These are phyloP conservation scores for Rhododendron henanense DNA, from an alignment of 148 eudicot species.

Conservation along the genomic window DNA sequence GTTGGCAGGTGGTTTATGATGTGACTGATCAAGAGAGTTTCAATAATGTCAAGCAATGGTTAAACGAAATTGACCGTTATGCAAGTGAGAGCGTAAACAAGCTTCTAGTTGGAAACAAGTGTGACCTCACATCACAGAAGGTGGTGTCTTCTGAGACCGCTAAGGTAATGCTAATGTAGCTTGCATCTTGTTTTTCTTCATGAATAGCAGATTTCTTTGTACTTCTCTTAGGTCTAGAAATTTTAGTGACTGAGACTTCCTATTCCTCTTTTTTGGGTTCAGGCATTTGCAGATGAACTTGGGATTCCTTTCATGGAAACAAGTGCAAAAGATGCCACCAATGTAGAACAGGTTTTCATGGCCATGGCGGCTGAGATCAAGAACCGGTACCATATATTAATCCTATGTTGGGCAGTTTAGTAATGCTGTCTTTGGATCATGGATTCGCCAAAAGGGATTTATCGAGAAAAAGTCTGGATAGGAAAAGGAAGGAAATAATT, in stretches of 20 bases:
- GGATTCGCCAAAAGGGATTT: neutral
- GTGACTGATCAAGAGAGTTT: conserved; percentile 58
- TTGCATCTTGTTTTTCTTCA: neutral
- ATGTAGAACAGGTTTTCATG: conserved; percentile 65
- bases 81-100: conserved; percentile 59
- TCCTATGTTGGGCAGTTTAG: neutral
- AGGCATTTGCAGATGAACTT: conserved; percentile 65
- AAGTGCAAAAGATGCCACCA: conserved; percentile 53
- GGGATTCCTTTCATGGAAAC: conserved; percentile 64
- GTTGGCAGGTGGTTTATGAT: conserved; percentile 52
- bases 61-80: conserved; percentile 59
- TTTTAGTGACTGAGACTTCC: neutral
- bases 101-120: conserved; percentile 58
- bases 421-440: neutral
- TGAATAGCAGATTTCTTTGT: neutral
- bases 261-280: conserved; percentile 4
- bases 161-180: conserved; percentile 24
- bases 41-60: conserved; percentile 57
- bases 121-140: conserved; percentile 46
- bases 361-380: conserved; percentile 55
- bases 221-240: neutral
- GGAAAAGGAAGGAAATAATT: neutral
- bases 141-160: conserved; percentile 49
- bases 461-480: neutral
- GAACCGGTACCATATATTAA: conserved; percentile 32